Base-by-base conservation (phyloP, 2,329 filamentous ascomycete genomes). In the Aspergillus awamori region DNA sequence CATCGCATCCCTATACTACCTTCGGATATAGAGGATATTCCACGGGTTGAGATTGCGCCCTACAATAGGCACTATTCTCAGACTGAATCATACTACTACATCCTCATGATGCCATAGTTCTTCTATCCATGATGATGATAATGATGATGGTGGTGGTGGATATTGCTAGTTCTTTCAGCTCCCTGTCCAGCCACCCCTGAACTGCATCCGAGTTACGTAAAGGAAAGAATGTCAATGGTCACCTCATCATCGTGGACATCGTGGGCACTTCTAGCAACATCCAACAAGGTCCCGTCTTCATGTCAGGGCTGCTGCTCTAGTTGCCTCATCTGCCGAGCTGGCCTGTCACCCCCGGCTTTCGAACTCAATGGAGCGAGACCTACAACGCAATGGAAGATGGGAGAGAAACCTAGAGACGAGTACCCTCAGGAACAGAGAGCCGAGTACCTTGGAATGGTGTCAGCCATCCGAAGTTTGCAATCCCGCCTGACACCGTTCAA, bases 121-220 rank as follows among this genome's bases (percentile, higher is more conserved):
- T 26, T 28, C 52, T 43, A 57, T 59, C 49, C 17, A 43, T 20
- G n/a, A 43, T 17, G 3, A 43, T 20, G n/a, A 43, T 17, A 5
- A 10, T 10, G n/a, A 43, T 17, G 8, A 20, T 20, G n/a, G 20
- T 17, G 6, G 5, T 10, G 15, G 39, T 43, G 39, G 39, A 43
- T 20, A 20, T 15, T 3, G 15, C 39, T 36, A 11, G 33, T 36
- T 8, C 39, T 20, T 43, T 43, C 39, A 43, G 41, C 41, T 43
- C 41, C 41, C 51, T 38, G 11, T 51, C 57, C 53, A 45, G 26
- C 24, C 30, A 53, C 49, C 17, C 45, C 53, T 43, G 24, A 41
- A 67, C 64, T 63, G 63, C 64, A 63, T 69, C 64, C 69, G 67
- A 74, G 75, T 78, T 78, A 78, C 76, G 76, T 78, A 78, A 78